Base-by-base conservation (phyloP, 164 flowering plant species). In the Malania oleifera region DNA sequence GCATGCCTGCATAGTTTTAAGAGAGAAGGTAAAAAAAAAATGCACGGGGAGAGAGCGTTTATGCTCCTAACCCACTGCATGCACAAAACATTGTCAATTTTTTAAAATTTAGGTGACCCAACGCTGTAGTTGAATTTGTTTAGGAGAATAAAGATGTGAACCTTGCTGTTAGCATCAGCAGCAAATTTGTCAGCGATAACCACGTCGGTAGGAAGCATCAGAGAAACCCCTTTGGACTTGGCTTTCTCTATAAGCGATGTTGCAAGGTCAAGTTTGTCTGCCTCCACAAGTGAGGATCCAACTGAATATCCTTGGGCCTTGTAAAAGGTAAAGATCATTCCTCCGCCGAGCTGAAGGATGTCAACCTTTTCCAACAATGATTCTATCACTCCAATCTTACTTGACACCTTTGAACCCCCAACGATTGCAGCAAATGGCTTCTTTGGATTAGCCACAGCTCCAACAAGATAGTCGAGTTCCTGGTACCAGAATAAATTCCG, bases 341-440 rank as follows among this genome's bases (percentile, higher is more conserved):
- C 95, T 61, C 97, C 97, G 65, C 95, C 97, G 18, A 89, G 64
- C 18, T 85, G 23, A 24, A 89, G 95, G 56, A 87, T 34, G 58
- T 89, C 82, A 54, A 80, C 85, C 71, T 85, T 87, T 62, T 57
- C 81, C 77, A 89, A 67, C 57, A 89, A 63, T 5, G 95, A 87
- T 29, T 89, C 97, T 0, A 89, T 89, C 56, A 89, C 97, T 15
- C 95, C 92, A 66, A 89, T 89, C 74, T 89, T 86, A 44, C 75
- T 57, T 54, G 97, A 89, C 19, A 89, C 95, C 72, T 89, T 89
- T 46, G 97, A 77, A 45, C 97, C 97, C 50, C 96, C 95, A 31
- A 89, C 90, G 73, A 89, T 89, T 1, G 97, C 95, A 71, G 95
- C 97, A 77, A 89, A 89, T 51, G 97, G 97, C 77, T 70, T 89